Percentiles rank a stretch among this genome's conserved stretches.
Conservation (phyloP, 768 basidiomycete species). For the Boletus reticuloceps region DNA sequence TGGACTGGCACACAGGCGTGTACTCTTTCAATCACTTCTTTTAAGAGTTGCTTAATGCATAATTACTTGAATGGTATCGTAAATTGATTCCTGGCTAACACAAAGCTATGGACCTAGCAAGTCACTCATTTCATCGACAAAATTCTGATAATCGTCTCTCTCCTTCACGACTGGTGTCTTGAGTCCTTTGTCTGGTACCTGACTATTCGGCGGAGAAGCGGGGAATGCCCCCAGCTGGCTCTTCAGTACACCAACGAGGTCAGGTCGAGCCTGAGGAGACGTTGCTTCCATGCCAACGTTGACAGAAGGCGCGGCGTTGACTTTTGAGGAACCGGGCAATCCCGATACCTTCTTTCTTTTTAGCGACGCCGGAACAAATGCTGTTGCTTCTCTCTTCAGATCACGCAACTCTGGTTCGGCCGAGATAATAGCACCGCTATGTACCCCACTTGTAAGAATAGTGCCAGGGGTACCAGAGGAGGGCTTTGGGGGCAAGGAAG, state of each 20-base stretch:
- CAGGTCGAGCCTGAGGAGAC: slow-evolving; percentile 50
- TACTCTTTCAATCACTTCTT: not conserved
- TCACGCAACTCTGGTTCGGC: slow-evolving; percentile 89
- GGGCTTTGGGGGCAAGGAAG: slow-evolving; percentile 46
- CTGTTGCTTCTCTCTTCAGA: slow-evolving; percentile 91
- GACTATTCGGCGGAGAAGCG: slow-evolving; percentile 20
- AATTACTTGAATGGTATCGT: not conserved
- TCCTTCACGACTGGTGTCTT: slow-evolving; percentile 35
- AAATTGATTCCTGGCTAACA: not conserved
- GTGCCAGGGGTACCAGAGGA: slow-evolving; percentile 14
- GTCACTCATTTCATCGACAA: slow-evolving; percentile 74
- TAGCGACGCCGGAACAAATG: slow-evolving; percentile 81
- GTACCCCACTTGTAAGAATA: slow-evolving; percentile 46
- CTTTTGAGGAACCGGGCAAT: slow-evolving; percentile 35
- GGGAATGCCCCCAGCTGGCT: slow-evolving; percentile 51
- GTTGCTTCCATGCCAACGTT: slow-evolving; percentile 27
- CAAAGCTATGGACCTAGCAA: slow-evolving; percentile 39
- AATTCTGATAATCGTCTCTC: slow-evolving; percentile 73
- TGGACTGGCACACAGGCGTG: not conserved
- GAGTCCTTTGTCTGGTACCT: slow-evolving; percentile 13
- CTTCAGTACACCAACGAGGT: slow-evolving; percentile 61
- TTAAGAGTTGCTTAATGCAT: not conserved
- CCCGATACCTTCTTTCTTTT: slow-evolving; percentile 64
- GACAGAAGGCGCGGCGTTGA: slow-evolving; percentile 67
- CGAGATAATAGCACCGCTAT: slow-evolving; percentile 65